Evolutionary conservation across 2,329 filamentous ascomycete genomes (phyloP).

Genomic region (Mycosphaerella arachidis): DNA sequence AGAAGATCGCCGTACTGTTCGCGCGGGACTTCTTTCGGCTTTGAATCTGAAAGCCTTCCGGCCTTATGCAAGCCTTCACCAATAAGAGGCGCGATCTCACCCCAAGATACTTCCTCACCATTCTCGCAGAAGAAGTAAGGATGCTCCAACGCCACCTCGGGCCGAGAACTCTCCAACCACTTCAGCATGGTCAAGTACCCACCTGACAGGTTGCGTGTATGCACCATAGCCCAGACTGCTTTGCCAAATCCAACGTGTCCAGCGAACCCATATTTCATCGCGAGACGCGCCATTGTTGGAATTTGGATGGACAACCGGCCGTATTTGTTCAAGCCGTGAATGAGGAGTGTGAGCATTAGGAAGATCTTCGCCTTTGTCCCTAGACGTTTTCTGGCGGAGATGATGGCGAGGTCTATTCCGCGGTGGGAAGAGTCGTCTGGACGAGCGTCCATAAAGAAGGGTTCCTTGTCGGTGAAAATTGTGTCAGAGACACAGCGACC

Average conservation of each 20-base stretch:
- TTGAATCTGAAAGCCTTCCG: slow-evolving; percentile 34
- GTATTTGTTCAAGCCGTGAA: slow-evolving; percentile 42
- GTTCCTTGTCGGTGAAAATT: slow-evolving; percentile 41
- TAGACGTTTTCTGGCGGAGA: slow-evolving; percentile 34
- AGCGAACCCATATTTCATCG: slow-evolving; percentile 44
- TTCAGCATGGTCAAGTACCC: slow-evolving; percentile 41
- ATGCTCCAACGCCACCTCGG: slow-evolving; percentile 34
- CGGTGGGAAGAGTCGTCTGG: slow-evolving; percentile 42
- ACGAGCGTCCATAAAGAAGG: slow-evolving; percentile 38
- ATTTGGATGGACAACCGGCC: slow-evolving; percentile 44
- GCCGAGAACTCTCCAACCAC: slow-evolving; percentile 35
- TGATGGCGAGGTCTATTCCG: slow-evolving; percentile 42
- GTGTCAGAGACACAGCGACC: slow-evolving; percentile 35
- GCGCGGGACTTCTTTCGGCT: slow-evolving; percentile 31
- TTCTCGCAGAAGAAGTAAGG: slow-evolving; percentile 48
- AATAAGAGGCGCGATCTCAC: slow-evolving; percentile 34
- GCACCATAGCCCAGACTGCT: slow-evolving; percentile 40
- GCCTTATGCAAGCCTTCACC: slow-evolving; percentile 32
- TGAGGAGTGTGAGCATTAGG: slow-evolving; percentile 45
- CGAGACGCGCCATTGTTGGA: slow-evolving; percentile 45
- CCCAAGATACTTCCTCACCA: slow-evolving; percentile 40
- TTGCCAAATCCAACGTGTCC: slow-evolving; percentile 43
- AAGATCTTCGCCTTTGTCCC: slow-evolving; percentile 40
- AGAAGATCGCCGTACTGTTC: slow-evolving; percentile 35
- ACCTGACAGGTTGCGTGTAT: slow-evolving; percentile 44